phyloP scores from a whole-genome alignment of 2,329 filamentous ascomycete species.

The Colletotrichum sp. region DNA sequence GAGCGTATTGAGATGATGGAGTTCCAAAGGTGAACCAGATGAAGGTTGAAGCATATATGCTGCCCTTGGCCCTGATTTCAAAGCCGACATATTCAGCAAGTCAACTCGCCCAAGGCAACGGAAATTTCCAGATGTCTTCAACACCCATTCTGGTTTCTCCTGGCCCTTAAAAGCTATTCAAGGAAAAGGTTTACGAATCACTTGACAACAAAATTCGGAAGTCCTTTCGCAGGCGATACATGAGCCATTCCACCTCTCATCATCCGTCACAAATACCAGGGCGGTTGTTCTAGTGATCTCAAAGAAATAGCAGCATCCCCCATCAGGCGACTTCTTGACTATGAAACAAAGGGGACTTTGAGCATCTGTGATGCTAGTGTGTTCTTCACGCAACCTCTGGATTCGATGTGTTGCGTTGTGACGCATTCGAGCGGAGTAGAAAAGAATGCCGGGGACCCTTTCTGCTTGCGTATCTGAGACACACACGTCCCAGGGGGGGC shows the following conservation, averaged over 20 bases:
- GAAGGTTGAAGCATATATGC: not conserved
- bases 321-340: not conserved
- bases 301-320: not conserved
- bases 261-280: too few species aligned
- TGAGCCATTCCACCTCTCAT: not conserved
- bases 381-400: not conserved
- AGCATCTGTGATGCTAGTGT: not conserved
- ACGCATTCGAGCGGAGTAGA: too few species aligned
- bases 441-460: too few species aligned
- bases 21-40: not conserved
- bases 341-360: not conserved
- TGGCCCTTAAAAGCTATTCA: not conserved
- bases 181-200: not conserved
- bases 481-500: too few species aligned
- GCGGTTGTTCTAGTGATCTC: too few species aligned
- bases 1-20: not conserved
- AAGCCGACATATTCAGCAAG: rapidly evolving
- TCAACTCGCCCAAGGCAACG: not conserved
- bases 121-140: not conserved
- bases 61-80: not conserved
- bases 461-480: too few species aligned
- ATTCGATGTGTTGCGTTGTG: too few species aligned
- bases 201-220: not conserved
- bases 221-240: not conserved
- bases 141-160: not conserved